Evolutionary conservation across 2,329 filamentous ascomycete species (phyloP).

Genomic region (Fusarium stilboides): DNA sequence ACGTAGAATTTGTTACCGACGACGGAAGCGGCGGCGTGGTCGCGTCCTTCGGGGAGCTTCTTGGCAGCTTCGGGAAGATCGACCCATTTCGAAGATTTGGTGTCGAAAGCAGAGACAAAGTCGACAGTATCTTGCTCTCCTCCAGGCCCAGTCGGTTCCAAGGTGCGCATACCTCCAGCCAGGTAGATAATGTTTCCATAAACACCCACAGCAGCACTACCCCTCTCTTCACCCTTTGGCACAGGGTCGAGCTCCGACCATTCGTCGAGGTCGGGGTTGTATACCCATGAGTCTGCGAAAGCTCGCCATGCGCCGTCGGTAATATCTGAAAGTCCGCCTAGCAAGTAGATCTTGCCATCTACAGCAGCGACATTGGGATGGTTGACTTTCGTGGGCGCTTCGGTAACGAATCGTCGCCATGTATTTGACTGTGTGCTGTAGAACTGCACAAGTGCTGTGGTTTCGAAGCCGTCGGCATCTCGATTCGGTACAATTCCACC

Average conservation of each 20-base stretch:
- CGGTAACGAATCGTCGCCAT: constrained; percentile 49
- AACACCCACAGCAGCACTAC: constrained; percentile 54
- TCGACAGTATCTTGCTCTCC: constrained; percentile 50
- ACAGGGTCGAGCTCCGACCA: constrained; percentile 51
- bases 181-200: constrained; percentile 53
- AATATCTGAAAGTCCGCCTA: constrained; percentile 55
- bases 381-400: constrained; percentile 52
- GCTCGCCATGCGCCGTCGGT: constrained; percentile 49
- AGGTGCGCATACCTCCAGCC: constrained; percentile 55
- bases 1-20: constrained; percentile 55
- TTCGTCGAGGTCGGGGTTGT: constrained; percentile 46
- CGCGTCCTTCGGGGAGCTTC: constrained; percentile 53
- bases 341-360: constrained; percentile 56
- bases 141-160: constrained; percentile 20
- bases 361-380: constrained; percentile 57
- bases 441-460: constrained; percentile 50
- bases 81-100: constrained; percentile 47
- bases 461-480: constrained; percentile 30
- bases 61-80: constrained; percentile 45
- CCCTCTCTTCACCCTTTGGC: constrained; percentile 49
- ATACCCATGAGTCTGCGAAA: constrained; percentile 50
- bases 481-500: constrained; percentile 48
- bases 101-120: constrained; percentile 53
- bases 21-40: constrained; percentile 54
- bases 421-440: constrained; percentile 51